A percentile compares a stretch with the other conserved stretches of the same genome.
Evolutionary conservation across 2,329 filamentous ascomycete genomes (phyloP).

Genomic region (Monilinia vaccinii-corymbosi): DNA sequence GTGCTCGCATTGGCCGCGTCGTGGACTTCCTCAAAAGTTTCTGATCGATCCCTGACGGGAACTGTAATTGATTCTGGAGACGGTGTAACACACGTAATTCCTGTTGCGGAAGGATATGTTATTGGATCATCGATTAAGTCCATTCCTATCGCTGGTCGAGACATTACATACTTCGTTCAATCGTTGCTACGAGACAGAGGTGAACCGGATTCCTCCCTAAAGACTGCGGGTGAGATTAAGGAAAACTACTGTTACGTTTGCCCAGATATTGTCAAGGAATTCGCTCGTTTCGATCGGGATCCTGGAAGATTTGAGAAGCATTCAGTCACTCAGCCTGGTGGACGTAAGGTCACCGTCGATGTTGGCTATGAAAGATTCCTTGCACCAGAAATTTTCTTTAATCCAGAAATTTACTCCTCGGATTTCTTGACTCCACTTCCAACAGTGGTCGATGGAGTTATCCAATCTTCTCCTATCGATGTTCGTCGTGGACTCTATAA

Average conservation of each 20-base stretch:
- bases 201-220: slow-evolving; percentile 91
- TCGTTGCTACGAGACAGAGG: slow-evolving; percentile 90
- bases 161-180: slow-evolving; percentile 98
- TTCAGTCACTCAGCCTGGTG: slow-evolving; percentile 75
- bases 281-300: slow-evolving; percentile 87
- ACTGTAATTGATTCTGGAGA: slow-evolving; percentile 98
- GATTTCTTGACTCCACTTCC: slow-evolving; percentile 96
- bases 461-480: slow-evolving; percentile 95
- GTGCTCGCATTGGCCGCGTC: slow-evolving; percentile 93
- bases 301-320: slow-evolving; percentile 87
- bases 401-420: slow-evolving; percentile 98
- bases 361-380: slow-evolving; percentile 97
- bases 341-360: slow-evolving; percentile 76
- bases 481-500: slow-evolving; percentile 96
- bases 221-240: slow-evolving; percentile 97
- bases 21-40: slow-evolving; percentile 97
- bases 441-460: slow-evolving; percentile 89
- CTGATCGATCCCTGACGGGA: slow-evolving; percentile 88
- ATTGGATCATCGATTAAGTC: slow-evolving; percentile 99
- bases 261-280: slow-evolving; percentile 98
- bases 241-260: slow-evolving; percentile 98
- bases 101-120: slow-evolving; percentile 96
- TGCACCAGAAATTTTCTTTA: slow-evolving; percentile 99
- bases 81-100: slow-evolving; percentile 97
- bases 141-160: slow-evolving; percentile 93